Evolutionary conservation across 129 eudicot genomes (phyloP), one percentile per base, ranked within the genome.

Genomic region (Tanacetum coccineum): DNA sequence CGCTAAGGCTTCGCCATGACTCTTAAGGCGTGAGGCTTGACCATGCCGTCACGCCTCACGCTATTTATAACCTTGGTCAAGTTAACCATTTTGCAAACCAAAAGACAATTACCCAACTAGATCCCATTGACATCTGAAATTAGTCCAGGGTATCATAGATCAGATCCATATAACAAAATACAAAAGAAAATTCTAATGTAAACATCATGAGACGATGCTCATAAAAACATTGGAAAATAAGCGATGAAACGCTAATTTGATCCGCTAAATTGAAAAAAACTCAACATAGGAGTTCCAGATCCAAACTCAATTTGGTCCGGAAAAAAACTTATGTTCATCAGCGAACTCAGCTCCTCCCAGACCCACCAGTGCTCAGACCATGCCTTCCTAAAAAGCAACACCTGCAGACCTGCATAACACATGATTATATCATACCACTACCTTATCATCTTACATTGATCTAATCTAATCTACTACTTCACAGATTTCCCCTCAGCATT

Each of bases 341-440:
- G 36, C 71, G 67, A 74, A 85, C 71, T 36, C 49, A 66, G 88
- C 83, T 81, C 79, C 81, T 57, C 78, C 52, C 19, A 78, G 71
- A 66, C 79, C 79, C 77, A 54, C 73, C 59, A 22, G 42, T 69
- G 66, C 76, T 21, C 64, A 76, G 78, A 64, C 67, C 25, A 65
- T 68, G 68, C 81, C 85, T 68, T 85, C 91, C 83, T 70, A 79
- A 68, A 49, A 74, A 36, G 79, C 81, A 76, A 59, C 73, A 83
- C 89, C 86, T 84, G 91, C 88, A 80, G 81, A 87, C 97, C 91
- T 84, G 95, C 91, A 90, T 22, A 87, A 87, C 79, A 82, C 20
- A 75, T 76, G 83, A 82, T 80, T 78, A 87, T 78, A 82, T 82
- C 77, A 90, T 73, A 81, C 82, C 74, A 67, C 72, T 51, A 49